Percentiles rank a stretch among this genome's conserved stretches.
Conservation (phyloP, 2,329 filamentous ascomycete species). For the Neurospora sp. region DNA sequence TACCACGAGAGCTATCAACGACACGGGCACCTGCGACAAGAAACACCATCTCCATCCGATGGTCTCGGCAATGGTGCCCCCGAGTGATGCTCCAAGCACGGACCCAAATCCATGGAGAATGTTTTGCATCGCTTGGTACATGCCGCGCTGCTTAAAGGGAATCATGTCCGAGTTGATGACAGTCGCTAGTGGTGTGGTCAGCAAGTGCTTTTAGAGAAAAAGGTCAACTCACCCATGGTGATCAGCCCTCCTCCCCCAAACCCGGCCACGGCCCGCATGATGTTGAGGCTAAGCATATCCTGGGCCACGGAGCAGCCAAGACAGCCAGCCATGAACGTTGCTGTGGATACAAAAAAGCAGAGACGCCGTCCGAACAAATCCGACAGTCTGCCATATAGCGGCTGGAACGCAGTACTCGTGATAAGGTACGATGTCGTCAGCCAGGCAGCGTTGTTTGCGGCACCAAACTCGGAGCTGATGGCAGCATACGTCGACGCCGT, state of each 20-base stretch:
- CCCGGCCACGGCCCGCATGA: slow-evolving; percentile 54
- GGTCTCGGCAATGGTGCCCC: slow-evolving; percentile 51
- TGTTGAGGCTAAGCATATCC: slow-evolving; percentile 50
- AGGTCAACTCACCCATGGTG: slow-evolving; percentile 47
- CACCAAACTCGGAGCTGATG: slow-evolving; percentile 61
- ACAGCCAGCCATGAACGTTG: slow-evolving; percentile 53
- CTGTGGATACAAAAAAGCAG: slow-evolving; percentile 52
- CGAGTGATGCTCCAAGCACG: slow-evolving; percentile 52
- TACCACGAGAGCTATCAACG: slow-evolving; percentile 39
- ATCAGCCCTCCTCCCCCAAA: slow-evolving; percentile 59
- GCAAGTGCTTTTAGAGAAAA: neutral
- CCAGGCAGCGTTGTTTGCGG: slow-evolving; percentile 65
- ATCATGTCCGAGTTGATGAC: slow-evolving; percentile 57
- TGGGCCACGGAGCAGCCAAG: slow-evolving; percentile 53
- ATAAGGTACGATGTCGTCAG: slow-evolving; percentile 62
- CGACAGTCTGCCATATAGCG: slow-evolving; percentile 59
- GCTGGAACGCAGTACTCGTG: slow-evolving; percentile 61
- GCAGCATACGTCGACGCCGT: slow-evolving; percentile 65
- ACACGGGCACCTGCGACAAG: slow-evolving; percentile 49
- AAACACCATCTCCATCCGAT: slow-evolving; percentile 64
- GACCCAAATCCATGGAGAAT: slow-evolving; percentile 50
- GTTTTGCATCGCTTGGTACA: slow-evolving; percentile 52
- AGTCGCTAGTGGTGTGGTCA: slow-evolving; percentile 26
- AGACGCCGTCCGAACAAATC: slow-evolving; percentile 56
- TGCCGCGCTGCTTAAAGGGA: slow-evolving; percentile 40